Evolutionary conservation across 768 basidiomycete genomes (phyloP), one percentile per base, ranked within the genome.

Genomic region (Psilocybe azurescens): DNA sequence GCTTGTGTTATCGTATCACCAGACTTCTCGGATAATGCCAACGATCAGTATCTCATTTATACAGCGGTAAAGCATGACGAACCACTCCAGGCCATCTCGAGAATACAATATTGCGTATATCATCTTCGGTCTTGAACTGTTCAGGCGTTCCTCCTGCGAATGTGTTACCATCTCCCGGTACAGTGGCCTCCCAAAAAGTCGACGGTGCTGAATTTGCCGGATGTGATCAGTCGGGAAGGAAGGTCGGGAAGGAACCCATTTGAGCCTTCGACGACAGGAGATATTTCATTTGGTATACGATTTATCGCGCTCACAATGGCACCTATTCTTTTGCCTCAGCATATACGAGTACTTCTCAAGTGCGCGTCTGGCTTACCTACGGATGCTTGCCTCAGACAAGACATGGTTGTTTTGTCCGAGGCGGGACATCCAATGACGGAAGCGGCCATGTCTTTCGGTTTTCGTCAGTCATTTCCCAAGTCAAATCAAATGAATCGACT

Each of bases 121-220:
- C 78, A 3, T 76, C 77, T n/a, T 80, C 79, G 3, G 78, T 78
- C 6, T 73, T 64, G 47, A 80, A 77, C 4, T 78, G 71, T 3
- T 66, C 66, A 0, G 81, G 79, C 28, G 66, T 69, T 13, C 77
- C 78, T 13, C 69, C 74, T 5, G 75, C 78, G 58, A 81, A 81
- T 3, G 78, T 78, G 33, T 73, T 76, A 5, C 80, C 78, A 56
- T 81, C 80, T 16, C 78, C 78, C 78, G 0, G 78, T 77, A 56
- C 79, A 80, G 59, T 81, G 80, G 5, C 81, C 81, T 50, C 77
- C 69, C 11, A 82, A 79, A 61, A 81, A 79, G 0, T 81, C 81
- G 3, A 83, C 62, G 16, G 67, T 65, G 0, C 72, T 60, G 46
- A 73, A 73, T 68, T 53, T 67, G 3, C 46, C 71, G 44, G 33